Evolutionary conservation across 176 grass and related monocot species (phyloP).

Genomic region (Phoenix dactylifera): DNA sequence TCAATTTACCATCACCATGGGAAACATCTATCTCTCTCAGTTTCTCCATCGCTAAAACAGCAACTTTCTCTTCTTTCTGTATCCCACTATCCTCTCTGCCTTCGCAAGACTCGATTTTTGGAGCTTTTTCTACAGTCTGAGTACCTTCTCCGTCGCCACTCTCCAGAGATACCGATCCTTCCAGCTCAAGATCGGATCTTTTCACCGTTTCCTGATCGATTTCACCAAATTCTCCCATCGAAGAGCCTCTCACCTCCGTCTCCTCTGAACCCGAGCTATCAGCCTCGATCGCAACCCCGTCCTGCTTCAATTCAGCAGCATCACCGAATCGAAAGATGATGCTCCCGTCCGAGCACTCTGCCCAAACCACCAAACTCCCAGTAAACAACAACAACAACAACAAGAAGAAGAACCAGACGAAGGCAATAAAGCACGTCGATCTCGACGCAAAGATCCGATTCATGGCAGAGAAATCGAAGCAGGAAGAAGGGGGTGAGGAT

Average conservation of each 20-base stretch:
- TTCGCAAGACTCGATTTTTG: neutral
- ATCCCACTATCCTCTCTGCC: neutral
- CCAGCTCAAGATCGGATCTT: neutral
- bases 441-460: neutral
- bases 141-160: too few relatives aligned
- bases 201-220: neutral
- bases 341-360: slow-evolving; percentile 68
- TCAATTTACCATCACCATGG: slow-evolving; percentile 4
- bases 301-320: slow-evolving; percentile 19
- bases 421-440: neutral
- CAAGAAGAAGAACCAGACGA: slow-evolving; percentile 4
- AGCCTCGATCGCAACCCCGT: slow-evolving; percentile 4
- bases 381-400: slow-evolving; percentile 4
- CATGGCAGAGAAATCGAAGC: neutral
- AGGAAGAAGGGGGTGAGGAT: neutral
- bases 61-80: neutral
- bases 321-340: slow-evolving; percentile 56
- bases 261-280: slow-evolving; percentile 1
- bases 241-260: neutral
- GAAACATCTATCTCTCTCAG: slow-evolving; percentile 3
- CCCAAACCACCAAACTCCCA: slow-evolving; percentile 16
- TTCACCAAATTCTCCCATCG: neutral
- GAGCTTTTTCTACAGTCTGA: too few relatives aligned
- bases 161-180: neutral
- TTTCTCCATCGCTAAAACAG: slow-evolving; percentile 3